A percentile compares a stretch with the other conserved stretches of the same genome.
Conservation (phyloP, 805 yeast genomes). For the Diddensiella transvaalensis region DNA sequence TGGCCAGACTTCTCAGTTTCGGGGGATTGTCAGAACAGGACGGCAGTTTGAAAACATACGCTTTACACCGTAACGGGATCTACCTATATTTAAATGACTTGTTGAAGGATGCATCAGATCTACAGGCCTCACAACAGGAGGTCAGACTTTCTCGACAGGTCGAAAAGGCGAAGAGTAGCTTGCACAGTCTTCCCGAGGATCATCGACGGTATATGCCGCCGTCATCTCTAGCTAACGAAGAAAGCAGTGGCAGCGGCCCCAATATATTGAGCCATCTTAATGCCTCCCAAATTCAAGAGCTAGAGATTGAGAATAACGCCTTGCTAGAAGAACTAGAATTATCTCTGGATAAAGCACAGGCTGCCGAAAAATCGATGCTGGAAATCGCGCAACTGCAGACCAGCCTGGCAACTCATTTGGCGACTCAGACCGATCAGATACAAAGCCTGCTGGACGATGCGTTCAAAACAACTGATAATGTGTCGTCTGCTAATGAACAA, state of each 20-base stretch:
- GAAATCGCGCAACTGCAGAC: conserved; percentile 75
- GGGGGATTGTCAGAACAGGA: conserved; percentile 26
- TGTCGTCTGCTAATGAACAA: conserved; percentile 66
- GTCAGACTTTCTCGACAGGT: conserved; percentile 31
- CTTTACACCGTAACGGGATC: conserved; percentile 36
- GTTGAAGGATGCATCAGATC: conserved; percentile 31
- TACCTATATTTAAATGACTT: conserved; percentile 33
- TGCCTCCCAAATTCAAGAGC: conserved; percentile 27
- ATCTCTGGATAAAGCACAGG: conserved; percentile 35
- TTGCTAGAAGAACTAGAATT: conserved; percentile 36
- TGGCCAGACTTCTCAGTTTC: conserved; percentile 16
- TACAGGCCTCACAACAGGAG: conserved; percentile 36
- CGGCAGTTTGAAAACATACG: conserved; percentile 29
- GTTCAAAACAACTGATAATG: conserved; percentile 60
- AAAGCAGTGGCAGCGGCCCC: background rate
- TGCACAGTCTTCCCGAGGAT: conserved; percentile 14
- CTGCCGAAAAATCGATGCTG: conserved; percentile 38
- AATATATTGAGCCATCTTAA: conserved; percentile 6
- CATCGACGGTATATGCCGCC: background rate
- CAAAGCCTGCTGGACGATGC: conserved; percentile 61
- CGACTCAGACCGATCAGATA: conserved; percentile 68
- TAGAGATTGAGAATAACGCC: conserved; percentile 35
- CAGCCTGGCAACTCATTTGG: conserved; percentile 69
- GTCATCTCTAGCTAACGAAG: background rate
- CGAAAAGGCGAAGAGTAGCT: conserved; percentile 25